Evolutionary conservation across 2,329 filamentous ascomycete species (phyloP), one percentile per base, ranked within the genome.

Genomic region (Nothophoma quercina): DNA sequence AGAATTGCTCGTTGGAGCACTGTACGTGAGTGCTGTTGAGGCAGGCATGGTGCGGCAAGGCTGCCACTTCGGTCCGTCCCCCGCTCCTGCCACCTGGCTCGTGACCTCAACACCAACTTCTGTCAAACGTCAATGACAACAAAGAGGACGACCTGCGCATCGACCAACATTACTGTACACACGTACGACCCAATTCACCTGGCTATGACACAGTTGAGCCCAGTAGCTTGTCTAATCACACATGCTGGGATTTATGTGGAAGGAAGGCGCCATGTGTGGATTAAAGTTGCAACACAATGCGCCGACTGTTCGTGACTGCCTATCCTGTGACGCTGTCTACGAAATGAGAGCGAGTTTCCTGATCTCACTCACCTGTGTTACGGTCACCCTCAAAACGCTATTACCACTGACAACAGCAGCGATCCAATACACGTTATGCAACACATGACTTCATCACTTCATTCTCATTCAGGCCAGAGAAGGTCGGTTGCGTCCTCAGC

Each of bases 181-280:
- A 35, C 16, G 23, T 40, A 22, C 30, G 36, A 40, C 25, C 10
- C 10, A 21, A 15, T 15, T 6, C 16, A 28, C 22, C 19, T 2
- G 2, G 26, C 22, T 48, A 19, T 25, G 38, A 28, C 19, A 8
- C 12, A 22, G 29, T 39, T 34, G 42, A 28, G 18, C 10, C 41
- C 45, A 25, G 19, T 26, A 38, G 33, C 30, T 33, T 36, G 50
- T 51, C 34, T 29, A 13, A 54, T 50, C 4, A 10, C 7, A 23
- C 25, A 28, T 36, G 28, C 22, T 22, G 26, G 21, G 43, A 35
- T 30, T 15, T 19, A 22, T 45, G 45, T 50, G 52, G 30, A 42
- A 47, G 47, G 55, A 44, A 54, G 54, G 35, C 19, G 43, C 44
- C 42, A 42, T 51, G 48, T 30, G 28, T 46, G 43, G 32, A 29